Conservation (phyloP, 352 stramenopile species). For the Pythium plurisporium region DNA sequence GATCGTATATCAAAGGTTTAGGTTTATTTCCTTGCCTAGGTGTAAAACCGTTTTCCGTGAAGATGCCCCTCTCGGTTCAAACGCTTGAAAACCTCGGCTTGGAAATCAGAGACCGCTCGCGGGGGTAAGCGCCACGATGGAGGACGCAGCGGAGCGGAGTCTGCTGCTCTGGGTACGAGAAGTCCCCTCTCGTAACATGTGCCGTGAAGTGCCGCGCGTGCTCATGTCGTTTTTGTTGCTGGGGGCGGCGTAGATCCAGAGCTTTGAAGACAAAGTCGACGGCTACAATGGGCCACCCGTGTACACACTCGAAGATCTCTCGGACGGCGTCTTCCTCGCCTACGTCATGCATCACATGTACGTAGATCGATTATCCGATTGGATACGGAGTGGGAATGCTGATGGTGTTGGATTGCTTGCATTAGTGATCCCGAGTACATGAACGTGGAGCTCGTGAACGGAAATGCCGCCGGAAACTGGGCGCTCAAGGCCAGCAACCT, state of each 20-base stretch:
- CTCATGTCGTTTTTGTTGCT: not conserved
- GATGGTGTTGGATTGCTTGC: not conserved
- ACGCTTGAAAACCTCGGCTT: constrained; percentile 4
- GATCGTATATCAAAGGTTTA: no score
- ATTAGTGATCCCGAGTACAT: constrained; percentile 73
- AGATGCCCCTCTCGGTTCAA: constrained; percentile 5
- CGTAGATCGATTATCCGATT: no score
- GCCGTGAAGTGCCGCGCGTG: not conserved
- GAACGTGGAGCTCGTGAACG: constrained; percentile 70
- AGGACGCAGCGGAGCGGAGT: constrained; percentile 70
- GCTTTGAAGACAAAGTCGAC: constrained; percentile 57
- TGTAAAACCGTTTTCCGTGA: no score
- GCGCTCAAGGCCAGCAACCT: constrained; percentile 77
- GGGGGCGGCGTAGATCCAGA: constrained; percentile 45
- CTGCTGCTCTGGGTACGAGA: constrained; percentile 74
- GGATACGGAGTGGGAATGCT: not conserved
- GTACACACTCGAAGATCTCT: constrained; percentile 47
- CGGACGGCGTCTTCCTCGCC: constrained; percentile 77
- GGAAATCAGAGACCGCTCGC: not conserved
- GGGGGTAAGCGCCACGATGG: no score
- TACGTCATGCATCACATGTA: constrained; percentile 87
- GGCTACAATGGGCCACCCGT: constrained; percentile 33
- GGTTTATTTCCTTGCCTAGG: no score
- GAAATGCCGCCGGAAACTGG: constrained; percentile 59
- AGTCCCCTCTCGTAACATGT: not conserved